These are phyloP conservation scores for Syzygium jambos DNA, from an alignment of 345 rosid genomes.

Conservation along the genomic window DNA sequence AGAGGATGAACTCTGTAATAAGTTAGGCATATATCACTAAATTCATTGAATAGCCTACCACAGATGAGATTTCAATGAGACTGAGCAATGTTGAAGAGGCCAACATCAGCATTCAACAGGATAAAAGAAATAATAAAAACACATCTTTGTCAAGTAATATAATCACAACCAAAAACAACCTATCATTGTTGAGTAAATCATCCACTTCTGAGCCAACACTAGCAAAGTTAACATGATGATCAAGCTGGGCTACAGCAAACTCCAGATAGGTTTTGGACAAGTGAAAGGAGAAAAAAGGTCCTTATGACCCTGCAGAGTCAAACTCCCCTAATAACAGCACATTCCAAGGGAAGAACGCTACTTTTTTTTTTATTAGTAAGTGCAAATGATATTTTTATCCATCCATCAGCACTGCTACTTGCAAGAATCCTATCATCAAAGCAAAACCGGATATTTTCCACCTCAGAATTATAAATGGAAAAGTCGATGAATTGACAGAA, in stretches of 20 bases:
- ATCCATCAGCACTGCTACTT: not conserved
- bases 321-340: not conserved
- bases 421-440: not conserved
- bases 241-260: not conserved
- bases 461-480: not conserved
- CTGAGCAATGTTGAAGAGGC: not conserved
- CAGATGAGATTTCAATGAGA: not conserved
- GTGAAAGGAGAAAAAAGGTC: not conserved
- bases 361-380: not conserved
- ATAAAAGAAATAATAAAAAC: not conserved
- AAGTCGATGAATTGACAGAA: not conserved
- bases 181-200: not conserved
- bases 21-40: not conserved
- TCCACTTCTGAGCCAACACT: not conserved
- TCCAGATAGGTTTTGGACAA: not conserved
- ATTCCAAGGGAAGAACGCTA: not conserved
- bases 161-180: not conserved
- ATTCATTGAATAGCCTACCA: not conserved
- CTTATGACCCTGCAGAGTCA: not conserved
- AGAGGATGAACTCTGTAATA: constrained; percentile 45
- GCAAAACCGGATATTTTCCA: not conserved
- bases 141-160: not conserved
- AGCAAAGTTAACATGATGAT: not conserved
- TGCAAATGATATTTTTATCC: not conserved
- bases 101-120: not conserved